These are phyloP conservation scores for Verticillium dahliae DNA, from an alignment of 2,329 filamentous ascomycete species.

Conservation along the genomic window DNA sequence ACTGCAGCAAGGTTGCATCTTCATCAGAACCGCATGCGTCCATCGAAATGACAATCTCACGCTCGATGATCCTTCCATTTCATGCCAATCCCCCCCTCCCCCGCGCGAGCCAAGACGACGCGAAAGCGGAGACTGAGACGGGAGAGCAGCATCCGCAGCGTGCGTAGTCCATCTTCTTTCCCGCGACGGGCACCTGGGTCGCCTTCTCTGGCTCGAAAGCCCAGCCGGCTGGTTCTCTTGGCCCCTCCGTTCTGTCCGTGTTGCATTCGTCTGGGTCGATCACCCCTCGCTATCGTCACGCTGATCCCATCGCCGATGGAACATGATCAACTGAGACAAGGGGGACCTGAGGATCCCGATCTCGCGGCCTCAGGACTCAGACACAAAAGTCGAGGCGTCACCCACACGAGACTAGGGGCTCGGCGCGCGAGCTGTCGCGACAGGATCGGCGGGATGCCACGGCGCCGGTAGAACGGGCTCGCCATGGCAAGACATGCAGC, in stretches of 20 bases:
- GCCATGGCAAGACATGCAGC: too few relatives aligned
- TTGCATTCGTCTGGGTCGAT: background rate
- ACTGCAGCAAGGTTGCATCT: background rate
- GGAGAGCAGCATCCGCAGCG: background rate
- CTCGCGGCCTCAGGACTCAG: background rate
- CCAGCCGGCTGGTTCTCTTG: background rate
- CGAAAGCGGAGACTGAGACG: background rate
- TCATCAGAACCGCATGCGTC: background rate
- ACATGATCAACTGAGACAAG: too few relatives aligned
- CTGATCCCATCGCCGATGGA: background rate
- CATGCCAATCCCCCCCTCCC: background rate
- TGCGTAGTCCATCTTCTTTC: background rate
- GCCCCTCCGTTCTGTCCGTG: background rate
- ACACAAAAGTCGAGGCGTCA: background rate
- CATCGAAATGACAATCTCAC: background rate
- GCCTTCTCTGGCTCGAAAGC: too few relatives aligned
- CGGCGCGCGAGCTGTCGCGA: background rate
- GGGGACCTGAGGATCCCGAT: background rate
- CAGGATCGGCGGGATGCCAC: background rate
- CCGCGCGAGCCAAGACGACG: background rate
- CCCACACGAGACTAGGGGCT: background rate
- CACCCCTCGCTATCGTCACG: background rate
- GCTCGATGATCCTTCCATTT: background rate
- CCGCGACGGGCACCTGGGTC: background rate
- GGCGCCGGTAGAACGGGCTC: background rate